phyloP scores from a whole-genome alignment of 805 yeast genomes.

The Saitoella complicata region DNA sequence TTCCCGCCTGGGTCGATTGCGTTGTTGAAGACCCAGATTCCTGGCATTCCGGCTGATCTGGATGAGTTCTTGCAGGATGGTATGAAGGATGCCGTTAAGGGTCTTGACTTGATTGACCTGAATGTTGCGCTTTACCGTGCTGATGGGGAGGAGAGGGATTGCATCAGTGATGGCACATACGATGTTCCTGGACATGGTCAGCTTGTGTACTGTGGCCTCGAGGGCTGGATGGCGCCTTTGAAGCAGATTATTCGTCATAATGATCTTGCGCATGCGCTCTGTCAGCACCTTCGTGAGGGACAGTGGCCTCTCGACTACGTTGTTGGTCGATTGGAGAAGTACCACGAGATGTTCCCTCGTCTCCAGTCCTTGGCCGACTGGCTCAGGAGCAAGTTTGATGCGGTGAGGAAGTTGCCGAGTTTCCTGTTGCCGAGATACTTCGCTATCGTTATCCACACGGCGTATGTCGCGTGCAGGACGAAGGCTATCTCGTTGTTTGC shows the following conservation, averaged over 20 bases:
- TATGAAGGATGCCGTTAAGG: conserved; percentile 54
- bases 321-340: conserved; percentile 43
- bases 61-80: conserved; percentile 50
- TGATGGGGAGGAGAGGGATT: conserved; percentile 78
- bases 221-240: conserved; percentile 74
- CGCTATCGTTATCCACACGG: conserved; percentile 62
- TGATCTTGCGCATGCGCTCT: conserved; percentile 69
- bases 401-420: conserved; percentile 52
- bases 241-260: conserved; percentile 46
- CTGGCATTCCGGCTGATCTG: conserved; percentile 45
- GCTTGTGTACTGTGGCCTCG: conserved; percentile 75
- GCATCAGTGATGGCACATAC: conserved; percentile 58
- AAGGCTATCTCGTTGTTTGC: conserved; percentile 46
- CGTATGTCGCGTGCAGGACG: conserved; percentile 66
- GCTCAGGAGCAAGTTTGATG: conserved; percentile 48
- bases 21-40: conserved; percentile 54
- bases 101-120: conserved; percentile 48
- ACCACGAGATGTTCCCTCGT: conserved; percentile 30
- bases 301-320: conserved; percentile 78
- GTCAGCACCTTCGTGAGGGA: conserved; percentile 68
- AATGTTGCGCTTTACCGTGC: conserved; percentile 62
- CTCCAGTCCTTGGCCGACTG: conserved; percentile 45
- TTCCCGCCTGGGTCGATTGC: conserved; percentile 90
- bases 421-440: conserved; percentile 77
- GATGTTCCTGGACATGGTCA: conserved; percentile 56